These are phyloP conservation scores for Aspergillus sp. DNA, from an alignment of 2,329 filamentous ascomycete species.

Conservation along the genomic window DNA sequence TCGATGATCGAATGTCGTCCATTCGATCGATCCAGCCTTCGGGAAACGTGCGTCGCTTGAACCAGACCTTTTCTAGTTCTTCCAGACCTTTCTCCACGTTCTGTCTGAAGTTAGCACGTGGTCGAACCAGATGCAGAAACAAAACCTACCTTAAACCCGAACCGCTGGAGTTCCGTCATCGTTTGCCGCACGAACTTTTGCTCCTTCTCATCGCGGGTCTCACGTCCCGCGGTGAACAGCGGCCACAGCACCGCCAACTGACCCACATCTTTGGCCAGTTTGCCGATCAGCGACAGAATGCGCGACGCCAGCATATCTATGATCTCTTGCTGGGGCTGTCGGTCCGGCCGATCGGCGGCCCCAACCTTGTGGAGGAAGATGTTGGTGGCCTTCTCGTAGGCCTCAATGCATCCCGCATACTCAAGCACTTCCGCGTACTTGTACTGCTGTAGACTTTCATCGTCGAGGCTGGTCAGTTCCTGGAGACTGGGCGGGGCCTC, in stretches of 20 bases:
- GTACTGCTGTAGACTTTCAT: conserved; percentile 25
- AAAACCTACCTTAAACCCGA: conserved; percentile 26
- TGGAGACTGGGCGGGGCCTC: conserved; percentile 27
- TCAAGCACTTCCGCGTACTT: conserved; percentile 31
- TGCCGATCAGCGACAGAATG: conserved; percentile 28
- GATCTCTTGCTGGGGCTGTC: conserved; percentile 22
- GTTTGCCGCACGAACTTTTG: conserved; percentile 31
- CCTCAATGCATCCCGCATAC: conserved; percentile 35
- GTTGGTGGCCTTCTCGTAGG: conserved; percentile 37
- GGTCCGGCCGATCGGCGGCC: conserved; percentile 27
- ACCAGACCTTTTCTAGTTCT: conserved; percentile 28
- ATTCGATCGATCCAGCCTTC: conserved; percentile 31
- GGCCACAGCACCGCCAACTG: conserved; percentile 34
- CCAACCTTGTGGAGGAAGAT: conserved; percentile 32
- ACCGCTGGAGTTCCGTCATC: conserved; percentile 26
- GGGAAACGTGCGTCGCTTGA: conserved; percentile 31
- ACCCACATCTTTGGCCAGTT: conserved; percentile 31
- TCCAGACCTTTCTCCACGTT: conserved; percentile 32
- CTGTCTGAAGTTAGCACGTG: conserved; percentile 10
- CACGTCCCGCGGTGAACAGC: conserved; percentile 33
- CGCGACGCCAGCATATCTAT: conserved; percentile 29
- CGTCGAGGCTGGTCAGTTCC: conserved; percentile 25
- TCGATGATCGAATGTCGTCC: conserved; percentile 31
- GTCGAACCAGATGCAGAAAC: neutral
- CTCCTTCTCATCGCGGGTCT: conserved; percentile 25